These are phyloP conservation scores for Fusarium sp. DNA, from an alignment of 2,329 filamentous ascomycete species.

Conservation along the genomic window DNA sequence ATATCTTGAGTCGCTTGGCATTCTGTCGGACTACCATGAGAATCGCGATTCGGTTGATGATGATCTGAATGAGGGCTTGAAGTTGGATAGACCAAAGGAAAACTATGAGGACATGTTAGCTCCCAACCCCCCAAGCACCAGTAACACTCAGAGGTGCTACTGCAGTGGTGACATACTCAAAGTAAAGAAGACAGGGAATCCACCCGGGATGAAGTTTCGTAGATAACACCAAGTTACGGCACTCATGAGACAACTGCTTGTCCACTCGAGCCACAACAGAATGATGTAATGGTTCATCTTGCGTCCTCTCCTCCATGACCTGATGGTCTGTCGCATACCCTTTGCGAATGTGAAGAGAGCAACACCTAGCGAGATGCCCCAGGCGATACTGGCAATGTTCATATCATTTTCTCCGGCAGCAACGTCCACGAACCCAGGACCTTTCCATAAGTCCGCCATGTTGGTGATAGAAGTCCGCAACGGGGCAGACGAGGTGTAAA, in stretches of 20 bases:
- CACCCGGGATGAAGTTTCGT: constrained; percentile 42
- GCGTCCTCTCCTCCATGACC: constrained; percentile 45
- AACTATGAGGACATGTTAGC: constrained; percentile 28
- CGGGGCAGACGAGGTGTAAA: background rate
- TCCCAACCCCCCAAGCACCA: background rate
- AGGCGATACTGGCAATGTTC: constrained; percentile 50
- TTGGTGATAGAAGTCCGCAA: background rate
- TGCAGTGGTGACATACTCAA: constrained; percentile 24
- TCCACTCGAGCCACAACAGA: constrained; percentile 46
- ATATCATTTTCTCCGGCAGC: constrained; percentile 42
- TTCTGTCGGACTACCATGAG: constrained; percentile 60
- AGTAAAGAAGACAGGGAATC: constrained; percentile 46
- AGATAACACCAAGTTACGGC: constrained; percentile 49
- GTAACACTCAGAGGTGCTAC: background rate
- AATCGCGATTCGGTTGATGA: constrained; percentile 68
- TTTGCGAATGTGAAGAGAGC: constrained; percentile 48
- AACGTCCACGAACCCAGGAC: constrained; percentile 25
- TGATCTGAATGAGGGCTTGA: constrained; percentile 68
- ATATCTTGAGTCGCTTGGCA: constrained; percentile 60
- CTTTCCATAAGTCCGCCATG: constrained; percentile 43
- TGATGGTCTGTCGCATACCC: constrained; percentile 41
- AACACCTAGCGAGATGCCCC: constrained; percentile 48
- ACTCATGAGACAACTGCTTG: constrained; percentile 47
- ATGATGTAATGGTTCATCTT: constrained; percentile 45
- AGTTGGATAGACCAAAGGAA: constrained; percentile 61